These are phyloP conservation scores for Hypericum perforatum DNA, from an alignment of 345 rosid genomes.

Conservation along the genomic window DNA sequence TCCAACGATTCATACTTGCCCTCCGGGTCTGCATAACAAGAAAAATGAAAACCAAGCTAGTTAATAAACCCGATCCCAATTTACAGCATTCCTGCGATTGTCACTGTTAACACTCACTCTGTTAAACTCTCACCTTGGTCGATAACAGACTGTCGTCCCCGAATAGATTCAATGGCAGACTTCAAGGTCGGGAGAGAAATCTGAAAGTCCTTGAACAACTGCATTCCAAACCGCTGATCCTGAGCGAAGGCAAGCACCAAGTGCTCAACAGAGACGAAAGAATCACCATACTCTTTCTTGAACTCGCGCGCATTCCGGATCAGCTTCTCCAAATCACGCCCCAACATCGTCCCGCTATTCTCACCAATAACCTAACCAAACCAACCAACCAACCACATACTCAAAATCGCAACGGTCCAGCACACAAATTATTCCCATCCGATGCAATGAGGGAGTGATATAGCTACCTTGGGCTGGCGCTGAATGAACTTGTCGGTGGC, in stretches of 20 bases:
- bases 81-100: no score
- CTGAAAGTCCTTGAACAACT: conserved; percentile 75
- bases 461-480: conserved; percentile 81
- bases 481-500: conserved; percentile 82
- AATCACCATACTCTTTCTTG: conserved; percentile 88
- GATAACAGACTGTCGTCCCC: conserved; percentile 94
- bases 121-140: conserved; percentile 85
- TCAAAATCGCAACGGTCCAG: conserved; percentile 6
- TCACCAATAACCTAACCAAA: conserved; percentile 70
- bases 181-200: conserved; percentile 52
- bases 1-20: conserved; percentile 95
- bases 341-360: conserved; percentile 85
- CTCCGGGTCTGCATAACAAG: conserved; percentile 63
- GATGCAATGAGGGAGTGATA: no score
- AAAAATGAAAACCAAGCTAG: no score
- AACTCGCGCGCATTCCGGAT: conserved; percentile 68
- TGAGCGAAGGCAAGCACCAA: conserved; percentile 74
- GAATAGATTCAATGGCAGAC: conserved; percentile 75
- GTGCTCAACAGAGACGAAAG: conserved; percentile 92
- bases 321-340: conserved; percentile 84
- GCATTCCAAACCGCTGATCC: conserved; percentile 89
- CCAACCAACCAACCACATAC: not conserved
- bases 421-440: no score
- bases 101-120: conserved; percentile 22
- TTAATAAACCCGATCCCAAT: no score